Evolutionary conservation across 2,329 filamentous ascomycete genomes (phyloP), one percentile per base, ranked within the genome.

Genomic region (Emmonsiellopsis sp.): DNA sequence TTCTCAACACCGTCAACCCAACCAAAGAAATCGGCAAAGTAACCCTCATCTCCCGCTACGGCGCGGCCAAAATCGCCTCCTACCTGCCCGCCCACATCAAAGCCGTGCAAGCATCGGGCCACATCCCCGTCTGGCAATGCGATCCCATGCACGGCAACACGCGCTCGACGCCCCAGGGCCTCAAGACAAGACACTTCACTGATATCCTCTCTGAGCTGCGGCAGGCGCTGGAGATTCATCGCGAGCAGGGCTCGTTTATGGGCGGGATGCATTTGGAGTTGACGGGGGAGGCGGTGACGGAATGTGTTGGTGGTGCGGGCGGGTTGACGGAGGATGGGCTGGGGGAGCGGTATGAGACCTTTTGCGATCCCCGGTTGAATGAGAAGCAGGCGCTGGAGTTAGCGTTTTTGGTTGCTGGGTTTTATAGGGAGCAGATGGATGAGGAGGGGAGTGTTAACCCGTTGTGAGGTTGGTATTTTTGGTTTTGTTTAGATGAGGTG

Each of bases 331-430:
- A 97, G 70, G 87, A 93, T 57, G 92, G 96, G 65, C 69, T 98
- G 63, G 86, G 86, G 2, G 81, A 89, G 59, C 91, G 95, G 64
- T 98, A 98, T 72, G 95, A 90, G 5, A 95, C 87, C 38, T 97
- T 92, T 76, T 98, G 93, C 69, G 93, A 98, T 69, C 93, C 93
- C 5, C 76, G 93, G 26, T 74, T 98, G 61, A 98, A 98, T 66
- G 93, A 97, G 79, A 96, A 97, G 75, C 93, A 98, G 76, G 91
- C 93, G 0, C 78, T 98, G 11, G 93, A 98, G 75, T 72, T 97
- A 68, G 91, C 93, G 0, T 98, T 98, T 70, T 72, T 97, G 64
- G 85, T 98, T 47, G 93, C 93, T 0, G 89, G 89, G 5, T 87
- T 91, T 65, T 93, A 83, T 63, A 72, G 81, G 10, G 75, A 78